Conservation (phyloP, 805 yeast species). For the Diddensiella santjacobensis region DNA sequence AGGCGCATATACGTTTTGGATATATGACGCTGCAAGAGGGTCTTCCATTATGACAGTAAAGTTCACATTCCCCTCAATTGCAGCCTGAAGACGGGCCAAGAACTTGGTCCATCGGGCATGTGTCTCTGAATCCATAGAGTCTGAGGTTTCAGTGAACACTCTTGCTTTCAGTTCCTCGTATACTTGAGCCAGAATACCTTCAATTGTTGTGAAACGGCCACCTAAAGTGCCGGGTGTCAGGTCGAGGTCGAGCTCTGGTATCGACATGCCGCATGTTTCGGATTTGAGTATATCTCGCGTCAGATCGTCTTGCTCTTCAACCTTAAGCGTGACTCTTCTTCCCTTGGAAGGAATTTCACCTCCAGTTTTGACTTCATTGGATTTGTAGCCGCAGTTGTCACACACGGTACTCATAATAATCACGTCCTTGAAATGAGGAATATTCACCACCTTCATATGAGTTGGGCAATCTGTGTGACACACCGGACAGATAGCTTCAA, state of each 20-base stretch:
- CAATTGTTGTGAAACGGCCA: conserved; percentile 95
- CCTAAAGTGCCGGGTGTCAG: conserved; percentile 95
- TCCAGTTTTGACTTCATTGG: conserved; percentile 97
- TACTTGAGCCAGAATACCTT: conserved; percentile 87
- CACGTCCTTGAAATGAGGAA: conserved; percentile 97
- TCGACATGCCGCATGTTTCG: conserved; percentile 80
- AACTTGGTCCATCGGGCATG: conserved; percentile 80
- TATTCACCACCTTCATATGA: conserved; percentile 93
- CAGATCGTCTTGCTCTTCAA: conserved; percentile 88
- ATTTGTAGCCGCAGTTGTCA: conserved; percentile 88
- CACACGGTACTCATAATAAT: conserved; percentile 94
- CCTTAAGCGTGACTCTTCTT: conserved; percentile 61
- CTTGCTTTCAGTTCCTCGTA: conserved; percentile 81
- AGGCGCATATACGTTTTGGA: conserved; percentile 98
- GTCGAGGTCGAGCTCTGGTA: conserved; percentile 89
- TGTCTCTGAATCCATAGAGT: conserved; percentile 80
- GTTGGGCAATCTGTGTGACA: conserved; percentile 82
- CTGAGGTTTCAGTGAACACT: conserved; percentile 82
- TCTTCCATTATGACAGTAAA: conserved; percentile 90
- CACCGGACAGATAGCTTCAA: conserved; percentile 87
- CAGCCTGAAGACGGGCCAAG: conserved; percentile 68
- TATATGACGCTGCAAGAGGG: conserved; percentile 91
- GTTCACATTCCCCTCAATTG: conserved; percentile 72
- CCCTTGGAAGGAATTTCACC: conserved; percentile 92
- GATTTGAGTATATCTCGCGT: conserved; percentile 92